phyloP scores from a whole-genome alignment of 306 rosid species.

The Alnus rubra region DNA sequence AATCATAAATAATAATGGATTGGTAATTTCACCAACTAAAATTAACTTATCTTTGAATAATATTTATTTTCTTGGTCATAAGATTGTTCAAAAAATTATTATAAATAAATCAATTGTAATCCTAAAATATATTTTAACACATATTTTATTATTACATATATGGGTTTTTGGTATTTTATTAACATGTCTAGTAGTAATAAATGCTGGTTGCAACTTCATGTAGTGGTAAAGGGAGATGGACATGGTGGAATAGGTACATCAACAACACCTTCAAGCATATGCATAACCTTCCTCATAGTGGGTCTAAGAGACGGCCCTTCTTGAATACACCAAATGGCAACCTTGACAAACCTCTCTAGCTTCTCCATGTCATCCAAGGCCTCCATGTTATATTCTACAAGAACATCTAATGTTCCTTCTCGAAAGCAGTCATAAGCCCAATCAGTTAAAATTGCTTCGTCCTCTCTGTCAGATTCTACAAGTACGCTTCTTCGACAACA shows the following conservation, averaged over 20 bases:
- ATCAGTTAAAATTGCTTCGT: constrained; percentile 19
- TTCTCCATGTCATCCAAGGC: constrained; percentile 17
- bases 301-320: constrained; percentile 37
- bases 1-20: too few relatives aligned
- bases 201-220: not conserved
- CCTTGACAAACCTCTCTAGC: constrained; percentile 32
- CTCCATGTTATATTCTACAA: not conserved
- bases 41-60: too few relatives aligned
- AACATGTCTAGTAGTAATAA: not conserved
- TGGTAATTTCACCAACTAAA: too few relatives aligned
- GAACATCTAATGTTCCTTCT: constrained; percentile 16
- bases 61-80: too few relatives aligned
- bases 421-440: constrained; percentile 41
- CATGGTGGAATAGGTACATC: constrained; percentile 35
- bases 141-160: too few relatives aligned
- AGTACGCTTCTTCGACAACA: constrained; percentile 32
- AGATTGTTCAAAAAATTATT: too few relatives aligned
- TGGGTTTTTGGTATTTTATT: too few relatives aligned
- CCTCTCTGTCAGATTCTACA: not conserved
- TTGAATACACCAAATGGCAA: constrained; percentile 38
- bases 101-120: too few relatives aligned
- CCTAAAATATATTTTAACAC: too few relatives aligned
- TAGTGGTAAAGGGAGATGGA: constrained; percentile 17
- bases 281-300: constrained; percentile 31
- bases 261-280: constrained; percentile 46